These are phyloP conservation scores for Trifolium repens DNA, from an alignment of 306 rosid species.

Conservation along the genomic window DNA sequence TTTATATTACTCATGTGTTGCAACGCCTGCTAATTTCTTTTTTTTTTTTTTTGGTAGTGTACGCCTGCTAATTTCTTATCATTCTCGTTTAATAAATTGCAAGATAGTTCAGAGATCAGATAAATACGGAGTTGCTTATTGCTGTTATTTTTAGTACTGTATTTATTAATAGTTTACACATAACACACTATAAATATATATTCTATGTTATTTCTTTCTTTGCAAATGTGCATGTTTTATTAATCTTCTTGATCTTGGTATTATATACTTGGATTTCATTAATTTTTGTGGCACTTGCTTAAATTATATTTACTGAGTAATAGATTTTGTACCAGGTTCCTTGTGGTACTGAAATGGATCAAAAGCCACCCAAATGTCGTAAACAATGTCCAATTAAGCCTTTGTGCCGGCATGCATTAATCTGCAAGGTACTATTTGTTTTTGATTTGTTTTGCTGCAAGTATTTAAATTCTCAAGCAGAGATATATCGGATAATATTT, in stretches of 20 bases:
- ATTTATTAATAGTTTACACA: constrained; percentile 21
- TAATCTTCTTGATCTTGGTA: constrained; percentile 30
- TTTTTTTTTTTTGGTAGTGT: too few species aligned
- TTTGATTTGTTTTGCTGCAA: constrained; percentile 32
- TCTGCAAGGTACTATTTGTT: constrained; percentile 62
- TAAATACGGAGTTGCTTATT: not conserved
- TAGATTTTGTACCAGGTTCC: constrained; percentile 72
- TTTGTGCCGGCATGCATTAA: constrained; percentile 78
- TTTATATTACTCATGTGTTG: constrained; percentile 2
- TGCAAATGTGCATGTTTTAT: not conserved
- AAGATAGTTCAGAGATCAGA: constrained; percentile 10
- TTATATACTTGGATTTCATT: constrained; percentile 26
- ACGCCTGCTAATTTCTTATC: constrained; percentile 16
- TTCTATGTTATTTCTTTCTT: constrained; percentile 22
- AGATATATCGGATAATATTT: constrained; percentile 5
- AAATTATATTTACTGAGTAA: constrained; percentile 35
- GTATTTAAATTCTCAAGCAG: constrained; percentile 24
- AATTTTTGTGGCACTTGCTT: constrained; percentile 20
- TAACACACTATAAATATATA: not conserved
- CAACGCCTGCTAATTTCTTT: constrained; percentile 18
- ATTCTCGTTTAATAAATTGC: constrained; percentile 11
- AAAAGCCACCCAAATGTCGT: constrained; percentile 90
- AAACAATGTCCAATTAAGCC: constrained; percentile 70
- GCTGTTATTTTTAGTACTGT: constrained; percentile 14
- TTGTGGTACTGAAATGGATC: constrained; percentile 94